Conservation (phyloP, 768 basidiomycete species). For the Lactarius pseudohatsudake region DNA sequence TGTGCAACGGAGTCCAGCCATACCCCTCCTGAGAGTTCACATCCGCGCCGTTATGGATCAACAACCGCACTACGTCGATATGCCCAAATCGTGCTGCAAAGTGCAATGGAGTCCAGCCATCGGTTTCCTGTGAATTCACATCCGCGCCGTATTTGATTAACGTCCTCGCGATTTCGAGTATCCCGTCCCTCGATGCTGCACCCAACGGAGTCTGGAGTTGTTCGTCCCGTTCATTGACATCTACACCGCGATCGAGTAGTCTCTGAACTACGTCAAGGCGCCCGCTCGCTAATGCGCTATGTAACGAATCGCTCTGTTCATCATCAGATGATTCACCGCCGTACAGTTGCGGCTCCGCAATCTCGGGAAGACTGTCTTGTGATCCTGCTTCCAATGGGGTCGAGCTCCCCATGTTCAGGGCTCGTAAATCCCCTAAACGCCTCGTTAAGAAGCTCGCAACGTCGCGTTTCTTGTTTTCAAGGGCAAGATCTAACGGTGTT, state of each 20-base stretch:
- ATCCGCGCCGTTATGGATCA: not conserved
- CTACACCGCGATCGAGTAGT: not conserved
- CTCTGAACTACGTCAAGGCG: not conserved
- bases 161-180: not conserved
- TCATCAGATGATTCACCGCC: too few species aligned
- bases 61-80: not conserved
- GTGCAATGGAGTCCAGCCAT: not conserved
- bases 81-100: not conserved
- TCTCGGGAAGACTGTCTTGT: not conserved
- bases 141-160: slow-evolving; percentile 3
- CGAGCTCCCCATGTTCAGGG: not conserved
- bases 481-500: not conserved
- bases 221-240: not conserved
- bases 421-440: not conserved
- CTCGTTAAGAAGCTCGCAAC: not conserved
- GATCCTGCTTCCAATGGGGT: not conserved
- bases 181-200: not conserved
- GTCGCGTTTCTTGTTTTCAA: not conserved
- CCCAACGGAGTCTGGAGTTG: not conserved
- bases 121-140: not conserved
- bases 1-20: not conserved
- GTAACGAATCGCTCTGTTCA: not conserved
- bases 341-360: not conserved
- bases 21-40: not conserved
- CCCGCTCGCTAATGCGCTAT: not conserved